Evolutionary conservation across 2,329 filamentous ascomycete species (phyloP), one percentile per base, ranked within the genome.

Genomic region (Claviceps quebecensis): DNA sequence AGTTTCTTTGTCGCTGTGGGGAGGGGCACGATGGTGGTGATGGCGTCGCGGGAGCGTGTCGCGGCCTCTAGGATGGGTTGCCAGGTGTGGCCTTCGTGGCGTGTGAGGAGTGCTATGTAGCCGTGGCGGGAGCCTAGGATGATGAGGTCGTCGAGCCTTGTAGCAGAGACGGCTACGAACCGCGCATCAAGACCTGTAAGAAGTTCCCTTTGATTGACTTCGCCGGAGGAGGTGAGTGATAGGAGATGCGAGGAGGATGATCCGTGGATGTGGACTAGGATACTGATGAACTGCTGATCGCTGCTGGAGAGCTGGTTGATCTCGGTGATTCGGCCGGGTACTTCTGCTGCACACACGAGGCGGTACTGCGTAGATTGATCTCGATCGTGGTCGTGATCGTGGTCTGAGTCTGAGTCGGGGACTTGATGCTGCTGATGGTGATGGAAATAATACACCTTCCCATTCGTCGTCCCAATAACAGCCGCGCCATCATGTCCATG

Each of bases 11-110:
- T 59, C 56, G 14, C 14, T 11, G 58, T 55, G 0, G 69, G 68
- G 1, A 80, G 67, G 9, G 72, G 66, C 0, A 73, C 58, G 36
- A 95, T 77, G 39, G 75, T 74, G 2, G 86, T 91, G 44, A 95
- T 78, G 7, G 84, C 77, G 59, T 94, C 76, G 37, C 68, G 67
- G 44, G 64, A 68, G n/a, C 65, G 70, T 19, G 70, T 66, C 38
- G 72, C 67, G 3, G 69, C 57, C 13, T 65, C 65, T 14, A 65
- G 55, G 5, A 65, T 52, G 1, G 60, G 58, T 1, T 60, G 60
- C 45, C 67, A 65, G 7, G 22, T 34, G 8, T 58, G 59, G 1
- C 55, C 58, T 4, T 34, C 9, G 29, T 62, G 57, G 1, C 51
- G 58, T 36, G 56, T 61, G 29, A 67, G 52, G 1, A 69, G 45